Evolutionary conservation across 345 rosid species (phyloP).

Genomic region (Toxicodendron radicans): DNA sequence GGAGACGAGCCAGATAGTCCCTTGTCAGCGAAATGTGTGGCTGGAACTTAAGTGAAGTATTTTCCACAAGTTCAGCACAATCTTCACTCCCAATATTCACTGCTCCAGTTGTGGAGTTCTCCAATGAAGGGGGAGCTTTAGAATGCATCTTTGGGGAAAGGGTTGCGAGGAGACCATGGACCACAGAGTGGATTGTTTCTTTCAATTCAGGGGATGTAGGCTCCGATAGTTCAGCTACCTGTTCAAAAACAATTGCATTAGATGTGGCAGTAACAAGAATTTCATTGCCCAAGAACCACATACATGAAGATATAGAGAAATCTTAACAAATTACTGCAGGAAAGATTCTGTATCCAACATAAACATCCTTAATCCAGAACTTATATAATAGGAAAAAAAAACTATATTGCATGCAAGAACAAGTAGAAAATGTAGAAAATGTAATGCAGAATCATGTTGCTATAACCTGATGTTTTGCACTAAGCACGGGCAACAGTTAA

Average conservation of each 20-base stretch:
- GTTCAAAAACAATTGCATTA: slow-evolving; percentile 25
- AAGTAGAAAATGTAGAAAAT: slow-evolving; percentile 9
- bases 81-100: slow-evolving; percentile 56
- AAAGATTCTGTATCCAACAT: not conserved
- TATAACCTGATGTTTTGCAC: slow-evolving; percentile 26
- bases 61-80: slow-evolving; percentile 76
- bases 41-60: slow-evolving; percentile 83
- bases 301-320: not conserved
- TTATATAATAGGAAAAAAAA: not conserved
- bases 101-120: slow-evolving; percentile 44
- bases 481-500: slow-evolving; percentile 21
- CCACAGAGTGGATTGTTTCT: slow-evolving; percentile 74
- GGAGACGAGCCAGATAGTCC: slow-evolving; percentile 91
- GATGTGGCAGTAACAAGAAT: slow-evolving; percentile 5
- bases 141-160: slow-evolving; percentile 90
- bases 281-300: slow-evolving; percentile 6
- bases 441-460: slow-evolving; percentile 10
- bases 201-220: slow-evolving; percentile 74
- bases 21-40: slow-evolving; percentile 75
- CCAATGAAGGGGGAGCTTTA: slow-evolving; percentile 59
- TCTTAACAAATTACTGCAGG: not conserved
- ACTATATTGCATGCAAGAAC: not conserved
- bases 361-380: not conserved
- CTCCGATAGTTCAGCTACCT: slow-evolving; percentile 97
- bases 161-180: slow-evolving; percentile 94